Conservation (phyloP, 1,284 basidiomycete species). For the Ustanciosporium gigantosporum region DNA sequence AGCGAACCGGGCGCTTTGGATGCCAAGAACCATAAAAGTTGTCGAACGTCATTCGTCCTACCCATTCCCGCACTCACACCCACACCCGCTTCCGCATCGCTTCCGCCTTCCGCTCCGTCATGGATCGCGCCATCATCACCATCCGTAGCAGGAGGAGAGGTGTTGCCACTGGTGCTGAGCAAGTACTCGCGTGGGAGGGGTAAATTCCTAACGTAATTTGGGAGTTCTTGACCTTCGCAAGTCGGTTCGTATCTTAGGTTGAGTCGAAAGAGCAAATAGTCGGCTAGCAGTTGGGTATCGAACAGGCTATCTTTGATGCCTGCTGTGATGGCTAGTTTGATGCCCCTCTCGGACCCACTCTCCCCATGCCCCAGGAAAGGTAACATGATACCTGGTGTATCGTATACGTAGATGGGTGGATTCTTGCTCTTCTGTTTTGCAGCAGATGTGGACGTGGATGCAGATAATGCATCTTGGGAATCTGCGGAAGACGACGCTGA, state of each 20-base stretch:
- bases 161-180: neutral
- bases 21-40: slow-evolving; percentile 41
- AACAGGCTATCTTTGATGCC: slow-evolving; percentile 94
- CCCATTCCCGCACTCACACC: slow-evolving; percentile 3
- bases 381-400: slow-evolving; percentile 95
- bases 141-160: too few species aligned
- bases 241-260: slow-evolving; percentile 65
- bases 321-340: slow-evolving; percentile 90
- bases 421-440: slow-evolving; percentile 73
- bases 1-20: slow-evolving; percentile 51
- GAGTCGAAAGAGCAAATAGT: slow-evolving; percentile 85
- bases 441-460: neutral
- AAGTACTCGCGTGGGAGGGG: slow-evolving; percentile 13
- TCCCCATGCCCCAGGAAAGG: slow-evolving; percentile 87
- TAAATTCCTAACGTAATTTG: slow-evolving; percentile 19
- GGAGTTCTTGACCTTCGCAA: neutral
- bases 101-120: too few species aligned
- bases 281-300: slow-evolving; percentile 78
- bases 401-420: slow-evolving; percentile 89
- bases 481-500: too few species aligned
- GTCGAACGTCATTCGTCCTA: slow-evolving; percentile 43
- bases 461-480: neutral
- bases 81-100: slow-evolving; percentile 3
- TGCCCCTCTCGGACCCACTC: slow-evolving; percentile 81
- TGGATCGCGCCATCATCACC: too few species aligned